These are phyloP conservation scores for Aspergillus sp. DNA, from an alignment of 2,329 filamentous ascomycete genomes.

Conservation along the genomic window DNA sequence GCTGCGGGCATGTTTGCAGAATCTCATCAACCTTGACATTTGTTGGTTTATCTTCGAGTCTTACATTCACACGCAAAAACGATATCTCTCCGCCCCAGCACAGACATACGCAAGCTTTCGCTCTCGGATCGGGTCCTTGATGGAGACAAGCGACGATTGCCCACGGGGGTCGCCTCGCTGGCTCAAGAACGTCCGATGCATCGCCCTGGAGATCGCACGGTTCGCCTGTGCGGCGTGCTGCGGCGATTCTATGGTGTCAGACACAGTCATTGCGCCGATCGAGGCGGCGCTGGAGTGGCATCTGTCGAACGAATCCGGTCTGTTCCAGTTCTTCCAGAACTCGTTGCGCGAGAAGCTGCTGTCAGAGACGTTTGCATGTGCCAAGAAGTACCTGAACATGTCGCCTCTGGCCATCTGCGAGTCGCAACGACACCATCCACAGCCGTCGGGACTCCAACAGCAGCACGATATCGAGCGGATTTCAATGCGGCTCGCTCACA, in stretches of 20 bases:
- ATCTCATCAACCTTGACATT: slow-evolving; percentile 53
- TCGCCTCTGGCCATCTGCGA: slow-evolving; percentile 44
- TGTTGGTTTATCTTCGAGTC: slow-evolving; percentile 52
- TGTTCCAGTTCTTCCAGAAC: slow-evolving; percentile 33
- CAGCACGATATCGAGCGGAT: slow-evolving; percentile 48
- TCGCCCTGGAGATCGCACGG: slow-evolving; percentile 44
- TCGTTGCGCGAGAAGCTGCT: slow-evolving; percentile 33
- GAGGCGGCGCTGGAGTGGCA: slow-evolving; percentile 34
- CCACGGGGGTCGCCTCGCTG: slow-evolving; percentile 24
- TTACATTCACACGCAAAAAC: slow-evolving; percentile 30
- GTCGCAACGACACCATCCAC: slow-evolving; percentile 33
- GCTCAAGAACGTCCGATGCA: slow-evolving; percentile 33
- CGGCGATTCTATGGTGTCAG: slow-evolving; percentile 26
- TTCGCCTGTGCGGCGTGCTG: slow-evolving; percentile 34
- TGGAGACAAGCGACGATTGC: slow-evolving; percentile 32
- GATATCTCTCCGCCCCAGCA: slow-evolving; percentile 26
- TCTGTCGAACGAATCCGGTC: slow-evolving; percentile 30
- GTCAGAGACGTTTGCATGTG: slow-evolving; percentile 27
- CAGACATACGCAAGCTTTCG: slow-evolving; percentile 35
- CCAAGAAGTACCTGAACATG: slow-evolving; percentile 39
- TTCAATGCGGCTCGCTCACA: slow-evolving; percentile 74
- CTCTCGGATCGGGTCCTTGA: slow-evolving; percentile 38
- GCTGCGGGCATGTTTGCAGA: slow-evolving; percentile 54
- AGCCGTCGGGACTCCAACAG: slow-evolving; percentile 21
- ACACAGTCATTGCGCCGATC: slow-evolving; percentile 32